Evolutionary conservation across 1,139 yeast genomes (phyloP).

Genomic region (Blastobotrys buckinghamii): DNA sequence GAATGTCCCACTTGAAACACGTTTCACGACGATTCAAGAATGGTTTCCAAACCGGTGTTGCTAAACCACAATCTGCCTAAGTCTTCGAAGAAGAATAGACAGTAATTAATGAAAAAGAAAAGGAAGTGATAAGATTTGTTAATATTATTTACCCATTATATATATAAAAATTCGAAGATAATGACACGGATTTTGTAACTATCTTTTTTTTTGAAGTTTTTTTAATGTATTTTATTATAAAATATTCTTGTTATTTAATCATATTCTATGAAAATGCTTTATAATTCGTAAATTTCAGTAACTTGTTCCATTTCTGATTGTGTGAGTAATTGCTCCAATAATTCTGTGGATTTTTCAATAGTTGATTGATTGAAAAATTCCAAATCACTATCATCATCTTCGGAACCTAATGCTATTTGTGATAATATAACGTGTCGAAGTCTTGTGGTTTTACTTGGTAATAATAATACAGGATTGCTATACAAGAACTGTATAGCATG

Average conservation of each 20-base stretch:
- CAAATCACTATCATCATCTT: constrained; percentile 5
- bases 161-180: too few relatives aligned
- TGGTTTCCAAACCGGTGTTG: constrained; percentile 92
- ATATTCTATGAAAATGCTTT: not conserved
- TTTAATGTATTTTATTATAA: not conserved
- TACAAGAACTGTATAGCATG: not conserved
- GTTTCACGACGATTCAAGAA: constrained; percentile 98
- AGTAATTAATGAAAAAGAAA: not conserved
- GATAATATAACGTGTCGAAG: constrained; percentile 8
- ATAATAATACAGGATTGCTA: not conserved
- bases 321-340: constrained; percentile 62
- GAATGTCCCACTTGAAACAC: constrained; percentile 97
- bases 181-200: too few relatives aligned
- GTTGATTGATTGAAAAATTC: constrained; percentile 51
- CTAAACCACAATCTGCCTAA: constrained; percentile 44
- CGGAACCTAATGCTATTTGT: constrained; percentile 3
- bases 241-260: not conserved
- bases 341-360: constrained; percentile 64
- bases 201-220: too few relatives aligned
- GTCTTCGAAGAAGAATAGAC: not conserved
- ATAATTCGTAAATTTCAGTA: constrained; percentile 46
- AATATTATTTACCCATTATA: too few relatives aligned
- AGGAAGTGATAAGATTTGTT: too few relatives aligned
- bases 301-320: constrained; percentile 61
- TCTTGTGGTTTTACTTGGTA: not conserved